Conservation (phyloP, 2,329 filamentous ascomycete species). For the Aspergillus sp. region DNA sequence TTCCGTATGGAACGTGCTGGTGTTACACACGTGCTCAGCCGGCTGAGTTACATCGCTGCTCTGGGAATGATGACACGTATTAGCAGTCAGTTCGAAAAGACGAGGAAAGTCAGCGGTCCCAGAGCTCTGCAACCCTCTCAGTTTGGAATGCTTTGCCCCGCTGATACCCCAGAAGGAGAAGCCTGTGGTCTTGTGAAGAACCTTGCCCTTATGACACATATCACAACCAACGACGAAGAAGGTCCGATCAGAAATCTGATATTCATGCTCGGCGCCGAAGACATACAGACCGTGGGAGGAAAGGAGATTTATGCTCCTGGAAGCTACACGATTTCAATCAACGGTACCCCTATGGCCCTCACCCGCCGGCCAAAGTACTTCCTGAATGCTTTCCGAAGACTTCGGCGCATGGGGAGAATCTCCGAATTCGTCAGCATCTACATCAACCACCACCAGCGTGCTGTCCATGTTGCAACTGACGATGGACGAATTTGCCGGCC, state of each 20-base stretch:
- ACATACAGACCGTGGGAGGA: constrained; percentile 79
- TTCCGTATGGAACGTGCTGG: constrained; percentile 99
- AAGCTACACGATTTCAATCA: constrained; percentile 89
- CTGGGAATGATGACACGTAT: constrained; percentile 99
- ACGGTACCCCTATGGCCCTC: constrained; percentile 89
- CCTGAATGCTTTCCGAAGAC: constrained; percentile 78
- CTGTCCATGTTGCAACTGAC: constrained; percentile 94
- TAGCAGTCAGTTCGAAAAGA: constrained; percentile 98
- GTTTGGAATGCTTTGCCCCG: constrained; percentile 96
- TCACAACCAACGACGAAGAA: constrained; percentile 95
- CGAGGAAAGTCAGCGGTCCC: constrained; percentile 91
- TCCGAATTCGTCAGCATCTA: constrained; percentile 97
- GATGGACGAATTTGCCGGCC: constrained; percentile 96
- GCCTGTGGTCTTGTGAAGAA: constrained; percentile 98
- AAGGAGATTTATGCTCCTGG: constrained; percentile 84
- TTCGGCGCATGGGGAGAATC: constrained; percentile 86
- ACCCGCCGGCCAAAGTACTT: constrained; percentile 87
- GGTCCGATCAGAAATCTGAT: constrained; percentile 85
- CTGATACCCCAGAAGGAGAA: constrained; percentile 97
- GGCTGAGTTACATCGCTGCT: constrained; percentile 93
- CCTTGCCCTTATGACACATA: constrained; percentile 97
- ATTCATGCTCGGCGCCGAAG: constrained; percentile 81
- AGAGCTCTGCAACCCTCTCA: constrained; percentile 96
- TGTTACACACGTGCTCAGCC: constrained; percentile 93
- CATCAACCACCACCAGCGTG: constrained; percentile 89